Percentiles rank a stretch among this genome's conserved stretches.
These are phyloP conservation scores for Trypanosoma conorhini DNA, from an alignment of 208 protist genomes.

Conservation along the genomic window DNA sequence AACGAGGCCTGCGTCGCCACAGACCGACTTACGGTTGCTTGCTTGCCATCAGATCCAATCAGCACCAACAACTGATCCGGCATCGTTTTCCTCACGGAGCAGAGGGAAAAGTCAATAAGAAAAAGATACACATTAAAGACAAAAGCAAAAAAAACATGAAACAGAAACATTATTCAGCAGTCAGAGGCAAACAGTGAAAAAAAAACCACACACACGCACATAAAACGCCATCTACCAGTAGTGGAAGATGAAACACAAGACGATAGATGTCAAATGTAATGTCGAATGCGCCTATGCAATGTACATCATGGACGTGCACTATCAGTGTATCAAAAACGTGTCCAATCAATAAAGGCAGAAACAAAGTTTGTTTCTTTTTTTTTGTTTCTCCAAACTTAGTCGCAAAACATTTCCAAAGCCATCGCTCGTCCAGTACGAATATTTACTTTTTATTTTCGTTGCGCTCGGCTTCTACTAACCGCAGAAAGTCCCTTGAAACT, in stretches of 20 bases:
- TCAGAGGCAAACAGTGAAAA: no score
- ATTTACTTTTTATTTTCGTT: neutral
- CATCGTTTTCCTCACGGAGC: conserved; percentile 1
- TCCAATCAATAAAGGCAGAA: no score
- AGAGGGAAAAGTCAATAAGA: conserved; percentile 6
- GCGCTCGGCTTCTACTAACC: neutral
- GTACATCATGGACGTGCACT: no score
- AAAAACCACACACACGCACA: no score
- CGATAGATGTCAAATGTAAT: neutral
- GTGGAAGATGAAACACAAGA: neutral
- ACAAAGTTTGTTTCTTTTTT: no score
- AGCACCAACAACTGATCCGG: conserved; percentile 57
- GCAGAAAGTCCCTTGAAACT: neutral
- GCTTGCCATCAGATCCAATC: conserved; percentile 65
- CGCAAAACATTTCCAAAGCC: neutral
- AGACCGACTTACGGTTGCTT: conserved; percentile 53
- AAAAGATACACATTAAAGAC: conserved; percentile 7
- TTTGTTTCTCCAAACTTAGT: no score
- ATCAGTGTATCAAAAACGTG: no score
- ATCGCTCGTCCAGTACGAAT: neutral
- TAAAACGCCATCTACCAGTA: neutral
- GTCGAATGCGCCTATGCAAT: no score
- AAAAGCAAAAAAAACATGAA: conserved; percentile 3
- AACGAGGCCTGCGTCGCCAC: conserved; percentile 76
- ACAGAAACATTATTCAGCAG: no score